These are phyloP conservation scores for Tuber umbilicatum DNA, from an alignment of 495 filamentous ascomycete species.

Conservation along the genomic window DNA sequence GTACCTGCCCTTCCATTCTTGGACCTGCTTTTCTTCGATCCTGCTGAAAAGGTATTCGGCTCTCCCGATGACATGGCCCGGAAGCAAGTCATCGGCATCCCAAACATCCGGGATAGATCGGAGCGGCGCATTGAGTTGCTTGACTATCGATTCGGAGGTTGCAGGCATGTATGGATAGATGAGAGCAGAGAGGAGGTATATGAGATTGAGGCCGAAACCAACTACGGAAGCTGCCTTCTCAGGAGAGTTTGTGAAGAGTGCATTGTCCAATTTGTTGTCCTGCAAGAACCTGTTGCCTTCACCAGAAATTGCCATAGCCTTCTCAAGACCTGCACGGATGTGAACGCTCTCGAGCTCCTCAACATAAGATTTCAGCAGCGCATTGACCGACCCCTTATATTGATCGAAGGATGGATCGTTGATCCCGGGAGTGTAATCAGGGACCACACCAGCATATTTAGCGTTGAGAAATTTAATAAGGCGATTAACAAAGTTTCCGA, in stretches of 20 bases:
- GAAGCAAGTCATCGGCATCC: constrained; percentile 55
- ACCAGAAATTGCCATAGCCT: constrained; percentile 62
- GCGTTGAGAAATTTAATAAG: constrained; percentile 84
- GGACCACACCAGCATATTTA: constrained; percentile 62
- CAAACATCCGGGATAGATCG: constrained; percentile 66
- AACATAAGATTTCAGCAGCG: constrained; percentile 60
- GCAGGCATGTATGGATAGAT: constrained; percentile 78
- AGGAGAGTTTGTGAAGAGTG: constrained; percentile 64
- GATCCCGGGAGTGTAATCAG: constrained; percentile 53
- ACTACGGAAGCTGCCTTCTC: constrained; percentile 68
- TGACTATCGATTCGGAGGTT: constrained; percentile 65
- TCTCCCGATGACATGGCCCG: constrained; percentile 74
- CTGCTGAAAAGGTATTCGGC: constrained; percentile 74
- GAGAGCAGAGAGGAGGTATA: constrained; percentile 70
- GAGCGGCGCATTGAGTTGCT: constrained; percentile 62
- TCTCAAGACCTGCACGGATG: constrained; percentile 65
- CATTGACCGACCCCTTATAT: constrained; percentile 59
- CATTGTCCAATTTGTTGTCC: constrained; percentile 74
- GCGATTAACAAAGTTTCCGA: constrained; percentile 91
- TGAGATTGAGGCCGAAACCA: constrained; percentile 71
- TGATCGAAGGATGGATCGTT: constrained; percentile 48
- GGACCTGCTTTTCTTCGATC: constrained; percentile 74
- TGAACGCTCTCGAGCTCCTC: constrained; percentile 66
- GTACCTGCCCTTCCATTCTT: constrained; percentile 73
- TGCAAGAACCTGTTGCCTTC: constrained; percentile 78